Evolutionary conservation across 148 eudicot species (phyloP).

Genomic region (Amaranthus cruentus): DNA sequence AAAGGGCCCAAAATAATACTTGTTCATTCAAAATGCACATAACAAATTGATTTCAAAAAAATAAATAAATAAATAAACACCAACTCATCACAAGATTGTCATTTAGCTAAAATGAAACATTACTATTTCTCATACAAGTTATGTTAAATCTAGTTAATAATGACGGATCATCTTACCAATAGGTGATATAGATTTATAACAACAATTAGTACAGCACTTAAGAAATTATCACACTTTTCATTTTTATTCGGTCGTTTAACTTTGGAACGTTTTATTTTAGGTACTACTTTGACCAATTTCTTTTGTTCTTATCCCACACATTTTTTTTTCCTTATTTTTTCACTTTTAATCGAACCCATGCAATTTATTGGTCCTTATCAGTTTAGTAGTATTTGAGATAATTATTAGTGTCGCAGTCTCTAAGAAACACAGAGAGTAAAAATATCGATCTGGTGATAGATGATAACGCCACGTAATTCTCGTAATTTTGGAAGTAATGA

Average conservation of each 20-base stretch:
- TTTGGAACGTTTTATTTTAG: too few species aligned
- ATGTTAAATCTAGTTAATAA: not conserved
- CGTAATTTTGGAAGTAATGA: constrained; percentile 2
- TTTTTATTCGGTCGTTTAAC: too few species aligned
- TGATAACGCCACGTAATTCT: not conserved
- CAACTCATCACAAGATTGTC: constrained; percentile 6
- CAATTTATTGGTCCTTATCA: too few species aligned
- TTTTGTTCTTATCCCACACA: too few species aligned
- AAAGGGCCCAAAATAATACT: not conserved
- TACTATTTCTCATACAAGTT: constrained; percentile 5
- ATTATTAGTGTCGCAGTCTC: too few species aligned
- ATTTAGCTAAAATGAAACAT: not conserved
- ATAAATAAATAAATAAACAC: not conserved
- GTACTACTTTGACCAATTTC: too few species aligned
- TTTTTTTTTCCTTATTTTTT: too few species aligned
- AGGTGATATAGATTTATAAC: not conserved
- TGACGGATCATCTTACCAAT: constrained; percentile 4
- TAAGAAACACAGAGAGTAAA: too few species aligned
- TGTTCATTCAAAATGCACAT: not conserved
- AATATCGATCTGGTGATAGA: not conserved
- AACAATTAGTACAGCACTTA: not conserved
- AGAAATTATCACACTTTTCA: too few species aligned
- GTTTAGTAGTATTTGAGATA: too few species aligned
- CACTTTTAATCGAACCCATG: too few species aligned
- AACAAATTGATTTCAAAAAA: not conserved